Base-by-base conservation (phyloP, 495 filamentous ascomycete genomes). In the Neurospora sp. region DNA sequence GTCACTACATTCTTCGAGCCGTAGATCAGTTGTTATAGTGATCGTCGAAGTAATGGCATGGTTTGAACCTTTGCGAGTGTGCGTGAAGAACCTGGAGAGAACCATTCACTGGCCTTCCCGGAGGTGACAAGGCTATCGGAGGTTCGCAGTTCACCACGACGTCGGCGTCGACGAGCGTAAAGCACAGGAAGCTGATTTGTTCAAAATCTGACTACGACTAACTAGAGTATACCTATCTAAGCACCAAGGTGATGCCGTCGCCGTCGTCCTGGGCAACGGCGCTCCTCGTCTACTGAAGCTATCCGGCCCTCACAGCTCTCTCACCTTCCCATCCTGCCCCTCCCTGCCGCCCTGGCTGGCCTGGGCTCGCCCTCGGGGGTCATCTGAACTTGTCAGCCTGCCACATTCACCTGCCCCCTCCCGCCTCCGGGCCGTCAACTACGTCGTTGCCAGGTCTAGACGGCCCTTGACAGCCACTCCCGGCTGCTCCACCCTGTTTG, bases 391-490 rank as follows among this genome's bases (percentile, higher is more conserved):
- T 15, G 54, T 36, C 54, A 66, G 13, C 54, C 28, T 66, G 54
- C 54, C 54, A 34, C 13, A 66, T 36, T 66, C 7, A 10, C 24
- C 54, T 66, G 54, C 15, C 28, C 28, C 15, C 13, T 66, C 54
- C 54, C 54, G 28, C 34, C 28, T 19, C 28, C 54, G 28, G 28
- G 28, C 54, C 54, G 54, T 66, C 54, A 66, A 66, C 6, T 36
- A 66, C 54, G 28, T 66, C 54, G 28, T 15, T 19, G 54, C 7
- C 28, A 66, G 54, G 54, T 36, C 11, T 1, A 17, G 31, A 31
- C 54, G 15, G 54, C 24, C 54, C 54, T 66, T 66, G 54, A 66
- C 70, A 70, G 43, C 54, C 71, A 74, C 72, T 75, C 39, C 70
- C 75, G 43, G 36, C 42, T 28, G 71, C 74, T 73, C 73, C 70